Evolutionary conservation across 1,284 basidiomycete genomes (phyloP).

Genomic region (Ustilago curta): DNA sequence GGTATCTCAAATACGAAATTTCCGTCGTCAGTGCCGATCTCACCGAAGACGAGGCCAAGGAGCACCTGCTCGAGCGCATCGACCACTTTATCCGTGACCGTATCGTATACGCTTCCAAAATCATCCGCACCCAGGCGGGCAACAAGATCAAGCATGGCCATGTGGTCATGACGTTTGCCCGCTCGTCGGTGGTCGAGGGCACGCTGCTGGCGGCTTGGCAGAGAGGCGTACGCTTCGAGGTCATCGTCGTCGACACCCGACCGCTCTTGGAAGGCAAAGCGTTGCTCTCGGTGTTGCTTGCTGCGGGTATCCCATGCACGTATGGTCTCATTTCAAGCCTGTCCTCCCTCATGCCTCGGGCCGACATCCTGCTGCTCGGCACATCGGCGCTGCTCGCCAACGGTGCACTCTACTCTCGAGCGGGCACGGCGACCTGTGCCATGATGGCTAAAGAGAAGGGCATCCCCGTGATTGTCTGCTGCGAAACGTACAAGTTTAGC

Average conservation of each 20-base stretch:
- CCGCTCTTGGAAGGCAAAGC: conserved; percentile 87
- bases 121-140: conserved; percentile 85
- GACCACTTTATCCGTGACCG: conserved; percentile 93
- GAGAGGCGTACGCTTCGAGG: conserved; percentile 79
- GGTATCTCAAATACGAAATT: conserved; percentile 96
- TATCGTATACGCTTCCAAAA: conserved; percentile 91
- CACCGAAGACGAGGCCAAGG: conserved; percentile 95
- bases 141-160: conserved; percentile 94
- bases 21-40: conserved; percentile 89
- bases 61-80: conserved; percentile 84
- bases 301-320: conserved; percentile 84
- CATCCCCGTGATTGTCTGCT: conserved; percentile 94
- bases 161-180: conserved; percentile 90
- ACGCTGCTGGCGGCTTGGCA: conserved; percentile 80
- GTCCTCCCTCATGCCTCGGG: conserved; percentile 81
- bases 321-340: conserved; percentile 92
- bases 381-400: conserved; percentile 94
- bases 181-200: conserved; percentile 94
- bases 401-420: conserved; percentile 91
- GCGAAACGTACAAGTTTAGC: conserved; percentile 98
- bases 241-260: conserved; percentile 92
- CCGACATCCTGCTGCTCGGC: conserved; percentile 87
- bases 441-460: conserved; percentile 92
- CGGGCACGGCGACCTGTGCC: conserved; percentile 93
- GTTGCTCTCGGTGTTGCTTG: conserved; percentile 79